Conservation (phyloP, 1,284 basidiomycete species). For the Boletus sp. region DNA sequence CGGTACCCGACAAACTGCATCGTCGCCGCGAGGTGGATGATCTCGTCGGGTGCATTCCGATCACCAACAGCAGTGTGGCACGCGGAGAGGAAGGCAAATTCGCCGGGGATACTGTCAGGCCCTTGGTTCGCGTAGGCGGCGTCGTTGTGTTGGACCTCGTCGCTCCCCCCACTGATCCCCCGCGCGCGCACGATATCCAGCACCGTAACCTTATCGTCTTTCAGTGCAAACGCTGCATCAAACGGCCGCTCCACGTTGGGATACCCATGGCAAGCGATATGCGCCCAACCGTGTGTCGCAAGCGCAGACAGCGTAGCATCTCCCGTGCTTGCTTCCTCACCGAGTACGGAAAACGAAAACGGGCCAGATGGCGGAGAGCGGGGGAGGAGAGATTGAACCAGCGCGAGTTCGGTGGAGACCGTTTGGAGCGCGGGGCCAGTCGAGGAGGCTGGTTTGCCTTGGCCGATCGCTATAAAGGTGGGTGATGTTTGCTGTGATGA, state of each 20-base stretch:
- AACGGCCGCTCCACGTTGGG: conserved; percentile 25
- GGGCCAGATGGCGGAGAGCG: conserved; percentile 1
- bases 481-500: not conserved
- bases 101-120: not conserved
- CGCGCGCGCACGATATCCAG: conserved; percentile 28
- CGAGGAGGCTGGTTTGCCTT: conserved; percentile 13
- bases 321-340: conserved; percentile 10
- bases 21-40: conserved; percentile 20
- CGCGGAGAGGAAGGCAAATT: conserved; percentile 21
- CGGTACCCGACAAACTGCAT: conserved; percentile 24
- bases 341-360: conserved; percentile 6
- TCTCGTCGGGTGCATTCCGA: conserved; percentile 13
- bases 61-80: conserved; percentile 19
- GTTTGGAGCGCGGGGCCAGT: conserved; percentile 10
- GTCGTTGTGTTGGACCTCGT: not conserved
- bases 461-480: conserved; percentile 25
- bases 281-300: conserved; percentile 23
- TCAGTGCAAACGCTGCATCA: conserved; percentile 28
- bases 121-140: too few relatives aligned
- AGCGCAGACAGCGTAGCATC: conserved; percentile 15
- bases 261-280: conserved; percentile 31
- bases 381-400: conserved; percentile 20
- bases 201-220: conserved; percentile 27
- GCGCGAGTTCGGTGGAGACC: conserved; percentile 17
- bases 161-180: too few relatives aligned